These are phyloP conservation scores for Diaporthe humulicola DNA, from an alignment of 2,329 filamentous ascomycete genomes.

Conservation along the genomic window DNA sequence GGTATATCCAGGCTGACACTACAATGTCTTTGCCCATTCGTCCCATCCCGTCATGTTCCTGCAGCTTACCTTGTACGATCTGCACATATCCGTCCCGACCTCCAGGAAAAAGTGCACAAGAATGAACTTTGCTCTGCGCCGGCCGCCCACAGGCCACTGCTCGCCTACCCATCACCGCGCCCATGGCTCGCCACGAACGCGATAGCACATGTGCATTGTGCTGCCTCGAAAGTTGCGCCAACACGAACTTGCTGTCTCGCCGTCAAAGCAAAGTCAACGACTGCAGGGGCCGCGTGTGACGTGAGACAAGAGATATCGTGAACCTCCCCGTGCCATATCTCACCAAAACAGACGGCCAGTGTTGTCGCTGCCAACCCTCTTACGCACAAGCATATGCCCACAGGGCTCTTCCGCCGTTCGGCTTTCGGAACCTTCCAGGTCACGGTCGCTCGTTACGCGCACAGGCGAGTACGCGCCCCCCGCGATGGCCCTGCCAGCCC, in stretches of 20 bases:
- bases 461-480: conserved; percentile 13
- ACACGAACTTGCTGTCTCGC: not conserved
- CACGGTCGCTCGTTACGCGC: not conserved
- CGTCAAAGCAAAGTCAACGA: not conserved
- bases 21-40: conserved; percentile 4
- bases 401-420: not conserved
- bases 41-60: conserved; percentile 17
- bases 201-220: not conserved
- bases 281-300: not conserved
- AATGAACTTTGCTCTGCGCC: not conserved
- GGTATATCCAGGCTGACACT: conserved; percentile 15
- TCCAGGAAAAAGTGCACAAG: not conserved
- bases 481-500: conserved; percentile 13
- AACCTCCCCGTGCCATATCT: not conserved
- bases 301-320: conserved; percentile 9
- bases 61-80: conserved; percentile 34
- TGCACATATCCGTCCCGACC: conserved; percentile 12
- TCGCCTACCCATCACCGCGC: not conserved
- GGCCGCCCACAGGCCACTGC: not conserved
- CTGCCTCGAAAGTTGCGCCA: not conserved
- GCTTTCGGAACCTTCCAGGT: conserved; percentile 12
- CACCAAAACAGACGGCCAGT: not conserved
- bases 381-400: not conserved
- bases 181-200: not conserved
- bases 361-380: not conserved